phyloP scores from a whole-genome alignment of 768 basidiomycete genomes.

The Tephrocybe sp. region DNA sequence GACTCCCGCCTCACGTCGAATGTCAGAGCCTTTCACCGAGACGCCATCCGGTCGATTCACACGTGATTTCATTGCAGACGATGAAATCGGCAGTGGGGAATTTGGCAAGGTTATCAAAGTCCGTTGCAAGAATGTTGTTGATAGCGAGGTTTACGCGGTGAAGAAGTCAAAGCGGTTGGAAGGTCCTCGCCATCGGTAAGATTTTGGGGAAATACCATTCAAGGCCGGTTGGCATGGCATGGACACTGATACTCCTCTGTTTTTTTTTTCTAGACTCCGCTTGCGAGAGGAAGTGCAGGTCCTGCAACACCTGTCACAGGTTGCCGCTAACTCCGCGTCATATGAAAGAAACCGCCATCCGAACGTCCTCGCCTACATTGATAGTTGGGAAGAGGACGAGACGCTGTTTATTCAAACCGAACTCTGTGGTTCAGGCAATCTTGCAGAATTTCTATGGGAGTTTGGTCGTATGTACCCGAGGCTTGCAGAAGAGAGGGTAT shows the following conservation, averaged over 20 bases:
- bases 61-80: constrained; percentile 75
- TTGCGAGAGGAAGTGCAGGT: constrained; percentile 94
- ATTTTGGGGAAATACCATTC: constrained; percentile 15
- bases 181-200: constrained; percentile 86
- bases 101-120: constrained; percentile 93
- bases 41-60: constrained; percentile 69
- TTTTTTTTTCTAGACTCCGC: constrained; percentile 54
- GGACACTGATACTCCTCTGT: constrained; percentile 17
- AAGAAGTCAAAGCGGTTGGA: constrained; percentile 94
- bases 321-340: constrained; percentile 27
- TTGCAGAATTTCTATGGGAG: constrained; percentile 87
- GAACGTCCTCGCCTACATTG: constrained; percentile 84
- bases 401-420: constrained; percentile 91
- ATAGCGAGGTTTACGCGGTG: constrained; percentile 69
- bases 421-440: constrained; percentile 90
- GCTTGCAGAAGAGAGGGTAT: constrained; percentile 89
- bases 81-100: constrained; percentile 85
- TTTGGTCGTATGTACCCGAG: constrained; percentile 82
- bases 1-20: constrained; percentile 25
- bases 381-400: constrained; percentile 95
- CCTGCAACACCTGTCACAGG: constrained; percentile 66
- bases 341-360: constrained; percentile 51
- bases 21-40: constrained; percentile 40
- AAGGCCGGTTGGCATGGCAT: constrained; percentile 29
- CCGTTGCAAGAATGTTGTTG: constrained; percentile 56